Percentiles rank a stretch among this genome's conserved stretches.
Conservation (phyloP, 345 rosid genomes). For the Lepidium sativum region DNA sequence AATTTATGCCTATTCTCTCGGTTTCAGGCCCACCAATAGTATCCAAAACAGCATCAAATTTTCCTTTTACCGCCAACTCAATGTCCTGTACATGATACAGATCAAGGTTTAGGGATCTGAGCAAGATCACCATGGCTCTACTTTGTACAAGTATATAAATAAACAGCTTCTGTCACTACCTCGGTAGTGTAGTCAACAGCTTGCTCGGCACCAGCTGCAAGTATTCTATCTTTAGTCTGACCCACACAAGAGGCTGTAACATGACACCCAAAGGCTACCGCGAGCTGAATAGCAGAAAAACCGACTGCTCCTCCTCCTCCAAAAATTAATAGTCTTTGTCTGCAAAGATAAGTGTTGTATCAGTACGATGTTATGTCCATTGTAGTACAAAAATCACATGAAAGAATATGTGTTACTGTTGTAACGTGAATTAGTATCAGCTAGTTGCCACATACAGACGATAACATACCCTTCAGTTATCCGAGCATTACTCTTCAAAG, state of each 20-base stretch:
- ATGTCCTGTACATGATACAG: slow-evolving; percentile 47
- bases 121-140: background rate
- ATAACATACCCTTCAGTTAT: slow-evolving; percentile 67
- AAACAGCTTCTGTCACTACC: slow-evolving; percentile 29
- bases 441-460: background rate
- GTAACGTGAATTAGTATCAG: background rate
- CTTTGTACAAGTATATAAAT: background rate
- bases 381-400: background rate
- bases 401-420: background rate
- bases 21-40: slow-evolving; percentile 90
- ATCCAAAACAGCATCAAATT: slow-evolving; percentile 87
- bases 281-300: slow-evolving; percentile 82
- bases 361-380: background rate
- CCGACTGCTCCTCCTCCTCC: slow-evolving; percentile 99
- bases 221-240: slow-evolving; percentile 48
- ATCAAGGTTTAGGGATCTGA: background rate
- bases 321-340: slow-evolving; percentile 71
- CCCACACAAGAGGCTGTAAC: slow-evolving; percentile 78
- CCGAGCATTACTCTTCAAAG: slow-evolving; percentile 80
- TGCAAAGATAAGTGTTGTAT: slow-evolving; percentile 18
- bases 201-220: slow-evolving; percentile 79
- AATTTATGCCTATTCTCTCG: slow-evolving; percentile 63
- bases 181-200: slow-evolving; percentile 81
- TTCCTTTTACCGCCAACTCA: slow-evolving; percentile 72
- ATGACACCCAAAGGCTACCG: slow-evolving; percentile 66